Conservation (phyloP, 176 grass and related monocot species). For the Oryza officinalis region DNA sequence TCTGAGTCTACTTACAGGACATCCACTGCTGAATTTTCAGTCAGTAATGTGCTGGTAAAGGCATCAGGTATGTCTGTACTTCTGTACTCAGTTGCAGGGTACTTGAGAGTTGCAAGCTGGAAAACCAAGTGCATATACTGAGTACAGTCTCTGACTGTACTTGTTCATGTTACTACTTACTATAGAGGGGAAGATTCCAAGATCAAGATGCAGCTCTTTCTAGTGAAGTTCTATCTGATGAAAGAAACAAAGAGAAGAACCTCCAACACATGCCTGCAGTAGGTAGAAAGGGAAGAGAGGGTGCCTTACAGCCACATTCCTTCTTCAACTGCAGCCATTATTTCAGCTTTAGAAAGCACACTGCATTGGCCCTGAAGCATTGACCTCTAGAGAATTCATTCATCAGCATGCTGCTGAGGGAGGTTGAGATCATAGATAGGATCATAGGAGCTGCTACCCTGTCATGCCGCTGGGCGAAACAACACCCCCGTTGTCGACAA, state of each 20-base stretch:
- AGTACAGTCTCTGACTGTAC: constrained; percentile 25
- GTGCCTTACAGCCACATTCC: constrained; percentile 7
- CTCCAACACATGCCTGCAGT: constrained; percentile 42
- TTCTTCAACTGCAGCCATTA: constrained; percentile 49
- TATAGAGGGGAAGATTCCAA: constrained; percentile 42
- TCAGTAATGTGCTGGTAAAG: constrained; percentile 21
- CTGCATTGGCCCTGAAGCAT: constrained; percentile 45
- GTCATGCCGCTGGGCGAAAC: constrained; percentile 17
- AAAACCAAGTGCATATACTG: constrained; percentile 13
- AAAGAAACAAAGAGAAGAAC: constrained; percentile 27
- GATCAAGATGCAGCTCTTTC: constrained; percentile 9
- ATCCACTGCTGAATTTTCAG: not conserved
- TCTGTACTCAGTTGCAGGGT: not conserved
- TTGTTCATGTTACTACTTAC: constrained; percentile 40
- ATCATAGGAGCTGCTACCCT: constrained; percentile 25
- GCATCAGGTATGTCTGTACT: constrained; percentile 2
- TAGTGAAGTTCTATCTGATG: constrained; percentile 27
- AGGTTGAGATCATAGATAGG: constrained; percentile 40
- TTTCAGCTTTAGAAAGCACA: constrained; percentile 49
- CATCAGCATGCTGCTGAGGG: constrained; percentile 19
- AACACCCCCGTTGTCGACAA: constrained; percentile 28
- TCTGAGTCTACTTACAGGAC: constrained; percentile 21
- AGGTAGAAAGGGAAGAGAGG: constrained; percentile 26
- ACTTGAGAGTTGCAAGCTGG: constrained; percentile 4
- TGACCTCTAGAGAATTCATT: constrained; percentile 43